These are phyloP conservation scores for Neonothopanus nambi DNA, from an alignment of 1,284 basidiomycete species.

Conservation along the genomic window DNA sequence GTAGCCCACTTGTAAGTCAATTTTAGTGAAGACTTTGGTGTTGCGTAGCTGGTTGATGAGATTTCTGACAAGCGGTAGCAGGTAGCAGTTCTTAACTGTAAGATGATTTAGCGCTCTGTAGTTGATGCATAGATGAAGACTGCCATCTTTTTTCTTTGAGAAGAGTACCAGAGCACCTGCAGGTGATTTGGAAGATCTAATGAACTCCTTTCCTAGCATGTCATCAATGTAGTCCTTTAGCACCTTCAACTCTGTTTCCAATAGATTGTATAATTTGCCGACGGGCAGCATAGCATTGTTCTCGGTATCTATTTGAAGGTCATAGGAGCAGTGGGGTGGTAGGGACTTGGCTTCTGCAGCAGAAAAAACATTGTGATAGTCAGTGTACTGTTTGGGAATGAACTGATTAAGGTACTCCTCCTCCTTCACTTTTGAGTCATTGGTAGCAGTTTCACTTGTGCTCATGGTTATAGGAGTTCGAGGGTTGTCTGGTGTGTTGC, in stretches of 20 bases:
- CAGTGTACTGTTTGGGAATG: background rate
- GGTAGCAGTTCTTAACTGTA: background rate
- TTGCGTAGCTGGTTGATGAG: background rate
- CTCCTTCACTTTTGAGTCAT: too few relatives aligned
- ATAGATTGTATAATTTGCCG: conserved; percentile 8
- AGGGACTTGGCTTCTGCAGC: background rate
- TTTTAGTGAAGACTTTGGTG: conserved; percentile 3
- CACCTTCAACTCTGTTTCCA: background rate
- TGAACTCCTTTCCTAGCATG: conserved; percentile 7
- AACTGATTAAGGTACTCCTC: too few relatives aligned
- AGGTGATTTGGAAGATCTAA: background rate
- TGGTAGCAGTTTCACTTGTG: too few relatives aligned
- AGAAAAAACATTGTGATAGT: background rate
- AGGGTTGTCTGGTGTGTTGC: too few relatives aligned
- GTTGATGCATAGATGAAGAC: background rate
- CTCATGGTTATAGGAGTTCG: too few relatives aligned
- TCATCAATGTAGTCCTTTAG: conserved; percentile 6
- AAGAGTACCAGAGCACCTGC: background rate
- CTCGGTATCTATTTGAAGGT: background rate
- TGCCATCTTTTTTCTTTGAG: conserved; percentile 11
- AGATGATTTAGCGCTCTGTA: background rate
- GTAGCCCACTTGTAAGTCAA: background rate
- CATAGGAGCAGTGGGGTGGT: background rate
- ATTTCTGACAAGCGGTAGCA: background rate
- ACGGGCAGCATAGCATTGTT: background rate